These are phyloP conservation scores for Ceriops tagal DNA, from an alignment of 345 rosid species.

Conservation along the genomic window DNA sequence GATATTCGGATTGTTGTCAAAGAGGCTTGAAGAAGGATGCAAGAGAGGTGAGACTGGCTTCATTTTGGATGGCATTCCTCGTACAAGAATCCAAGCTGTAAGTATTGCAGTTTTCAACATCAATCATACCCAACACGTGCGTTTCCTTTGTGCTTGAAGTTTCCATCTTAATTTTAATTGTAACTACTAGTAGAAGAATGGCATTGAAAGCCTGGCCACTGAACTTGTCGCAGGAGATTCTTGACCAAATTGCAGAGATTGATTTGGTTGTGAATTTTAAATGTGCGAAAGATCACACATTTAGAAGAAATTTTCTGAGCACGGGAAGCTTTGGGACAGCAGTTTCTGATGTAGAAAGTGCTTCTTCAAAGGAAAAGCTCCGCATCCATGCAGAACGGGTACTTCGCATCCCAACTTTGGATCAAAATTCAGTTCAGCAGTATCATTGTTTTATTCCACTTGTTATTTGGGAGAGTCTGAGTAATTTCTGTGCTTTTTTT, in stretches of 20 bases:
- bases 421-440: not conserved
- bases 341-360: constrained; percentile 30
- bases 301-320: constrained; percentile 29
- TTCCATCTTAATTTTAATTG: not conserved
- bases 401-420: not conserved
- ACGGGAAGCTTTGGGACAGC: constrained; percentile 28
- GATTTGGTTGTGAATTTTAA: constrained; percentile 85
- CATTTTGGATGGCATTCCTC: constrained; percentile 92
- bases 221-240: constrained; percentile 58
- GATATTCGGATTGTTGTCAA: constrained; percentile 69
- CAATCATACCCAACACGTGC: not conserved
- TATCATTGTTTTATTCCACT: not conserved
- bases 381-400: constrained; percentile 59
- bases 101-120: constrained; percentile 1
- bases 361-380: constrained; percentile 44
- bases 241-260: constrained; percentile 74
- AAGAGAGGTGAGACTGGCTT: constrained; percentile 78
- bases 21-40: constrained; percentile 86
- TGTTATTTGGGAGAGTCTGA: not conserved
- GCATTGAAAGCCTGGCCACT: not conserved
- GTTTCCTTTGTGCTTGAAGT: no score
- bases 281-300: constrained; percentile 39
- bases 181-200: not conserved
- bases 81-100: constrained; percentile 68
- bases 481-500: not conserved